phyloP scores from a whole-genome alignment of 2,329 filamentous ascomycete genomes.

The Diaporthe nobilis region DNA sequence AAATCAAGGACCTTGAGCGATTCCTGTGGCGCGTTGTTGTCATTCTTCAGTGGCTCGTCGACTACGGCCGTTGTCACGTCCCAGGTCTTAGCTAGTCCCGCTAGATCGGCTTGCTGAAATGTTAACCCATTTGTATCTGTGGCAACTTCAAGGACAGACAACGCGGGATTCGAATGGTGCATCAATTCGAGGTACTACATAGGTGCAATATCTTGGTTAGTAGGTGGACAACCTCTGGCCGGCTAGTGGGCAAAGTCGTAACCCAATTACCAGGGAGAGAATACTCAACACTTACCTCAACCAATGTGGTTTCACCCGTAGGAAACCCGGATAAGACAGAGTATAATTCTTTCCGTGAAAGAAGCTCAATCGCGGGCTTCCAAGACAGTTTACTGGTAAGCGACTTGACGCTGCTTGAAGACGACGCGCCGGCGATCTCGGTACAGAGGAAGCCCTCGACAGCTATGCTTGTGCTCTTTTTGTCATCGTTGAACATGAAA shows the following conservation, averaged over 20 bases:
- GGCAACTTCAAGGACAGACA: constrained; percentile 34
- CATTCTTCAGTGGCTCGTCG: neutral
- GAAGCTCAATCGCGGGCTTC: constrained; percentile 6
- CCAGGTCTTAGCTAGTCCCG: constrained; percentile 15
- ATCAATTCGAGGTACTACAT: constrained; percentile 30
- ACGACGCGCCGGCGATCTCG: constrained; percentile 34
- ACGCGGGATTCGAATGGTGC: constrained; percentile 31
- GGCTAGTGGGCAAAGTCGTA: neutral
- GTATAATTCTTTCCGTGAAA: neutral
- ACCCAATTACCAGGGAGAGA: neutral
- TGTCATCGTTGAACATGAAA: constrained; percentile 27
- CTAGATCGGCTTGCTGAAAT: neutral
- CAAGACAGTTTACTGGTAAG: neutral
- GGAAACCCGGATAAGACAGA: neutral
- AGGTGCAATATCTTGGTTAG: neutral
- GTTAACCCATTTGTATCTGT: neutral
- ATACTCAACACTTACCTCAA: neutral
- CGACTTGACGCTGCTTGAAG: neutral
- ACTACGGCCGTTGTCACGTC: neutral
- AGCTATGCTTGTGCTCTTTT: constrained; percentile 22
- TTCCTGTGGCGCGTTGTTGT: neutral
- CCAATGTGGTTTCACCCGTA: neutral
- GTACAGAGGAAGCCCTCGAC: constrained; percentile 36
- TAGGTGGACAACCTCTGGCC: neutral
- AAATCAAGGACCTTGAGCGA: neutral